Conservation (phyloP, 805 yeast species). For the Metschnikowia cerradonensis region DNA sequence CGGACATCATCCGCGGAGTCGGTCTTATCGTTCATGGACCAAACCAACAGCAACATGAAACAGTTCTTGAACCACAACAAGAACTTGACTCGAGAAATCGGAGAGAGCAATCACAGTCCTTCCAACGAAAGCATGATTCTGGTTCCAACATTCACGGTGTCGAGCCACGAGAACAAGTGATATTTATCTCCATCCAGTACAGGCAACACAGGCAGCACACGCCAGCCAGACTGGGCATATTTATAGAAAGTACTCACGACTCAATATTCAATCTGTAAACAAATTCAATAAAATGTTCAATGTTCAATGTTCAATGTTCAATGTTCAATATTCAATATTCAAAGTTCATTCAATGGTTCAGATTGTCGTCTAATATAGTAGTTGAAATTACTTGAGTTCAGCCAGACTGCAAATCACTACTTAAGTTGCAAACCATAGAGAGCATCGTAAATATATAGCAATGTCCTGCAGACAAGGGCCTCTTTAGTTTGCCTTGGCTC, state of each 20-base stretch:
- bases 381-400: too few relatives aligned
- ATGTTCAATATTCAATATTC: too few relatives aligned
- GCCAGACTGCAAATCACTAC: background rate
- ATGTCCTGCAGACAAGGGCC: background rate
- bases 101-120: slow-evolving; percentile 5
- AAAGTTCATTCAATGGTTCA: too few relatives aligned
- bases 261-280: too few relatives aligned
- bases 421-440: background rate
- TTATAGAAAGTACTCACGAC: background rate
- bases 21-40: slow-evolving; percentile 15
- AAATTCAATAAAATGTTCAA: too few relatives aligned
- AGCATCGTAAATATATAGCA: background rate
- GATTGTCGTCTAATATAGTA: too few relatives aligned
- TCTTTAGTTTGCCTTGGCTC: background rate
- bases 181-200: background rate
- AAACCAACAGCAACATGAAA: slow-evolving; percentile 10
- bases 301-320: too few relatives aligned
- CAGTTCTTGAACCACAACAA: slow-evolving; percentile 16
- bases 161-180: slow-evolving; percentile 10
- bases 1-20: slow-evolving; percentile 16
- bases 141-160: slow-evolving; percentile 16
- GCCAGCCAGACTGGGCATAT: background rate
- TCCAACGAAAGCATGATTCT: slow-evolving; percentile 8
- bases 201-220: background rate
- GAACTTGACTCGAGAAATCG: slow-evolving; percentile 11